Conservation (phyloP, 2,329 filamentous ascomycete genomes). For the Podosphaera fusca region DNA sequence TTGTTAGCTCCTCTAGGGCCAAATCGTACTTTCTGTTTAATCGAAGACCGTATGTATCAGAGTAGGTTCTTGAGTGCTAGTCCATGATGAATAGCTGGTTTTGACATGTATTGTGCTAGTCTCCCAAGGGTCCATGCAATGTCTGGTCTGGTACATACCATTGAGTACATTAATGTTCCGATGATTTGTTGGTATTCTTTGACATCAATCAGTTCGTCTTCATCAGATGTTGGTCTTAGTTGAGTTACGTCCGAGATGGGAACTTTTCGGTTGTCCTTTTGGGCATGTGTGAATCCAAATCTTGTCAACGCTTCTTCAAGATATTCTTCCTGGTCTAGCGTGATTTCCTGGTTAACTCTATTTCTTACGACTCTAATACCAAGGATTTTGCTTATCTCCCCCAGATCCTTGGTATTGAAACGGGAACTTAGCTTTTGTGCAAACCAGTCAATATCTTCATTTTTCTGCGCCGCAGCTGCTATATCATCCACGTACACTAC, state of each 20-base stretch:
- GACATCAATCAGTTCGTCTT: neutral
- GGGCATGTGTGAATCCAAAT: neutral
- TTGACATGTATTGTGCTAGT: too few relatives aligned
- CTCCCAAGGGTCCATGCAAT: too few relatives aligned
- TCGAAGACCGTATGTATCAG: too few relatives aligned
- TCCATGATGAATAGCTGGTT: too few relatives aligned
- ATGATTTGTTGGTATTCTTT: neutral
- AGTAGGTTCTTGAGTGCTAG: too few relatives aligned
- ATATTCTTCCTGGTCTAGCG: neutral
- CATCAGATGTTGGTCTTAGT: neutral
- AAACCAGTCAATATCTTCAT: neutral
- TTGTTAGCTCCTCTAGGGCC: neutral
- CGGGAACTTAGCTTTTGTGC: neutral
- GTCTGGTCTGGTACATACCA: neutral
- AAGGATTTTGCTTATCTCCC: constrained; percentile 1
- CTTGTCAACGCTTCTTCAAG: neutral
- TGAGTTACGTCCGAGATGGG: neutral
- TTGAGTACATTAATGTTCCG: neutral
- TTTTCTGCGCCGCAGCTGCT: neutral
- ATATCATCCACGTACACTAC: constrained; percentile 1
- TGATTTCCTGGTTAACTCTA: neutral
- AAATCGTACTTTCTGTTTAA: neutral
- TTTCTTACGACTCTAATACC: neutral
- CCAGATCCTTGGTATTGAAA: neutral
- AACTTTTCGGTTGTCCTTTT: neutral